Base-by-base conservation (phyloP, 2,329 filamentous ascomycete genomes). In the Zasmidium citrigriseum region DNA sequence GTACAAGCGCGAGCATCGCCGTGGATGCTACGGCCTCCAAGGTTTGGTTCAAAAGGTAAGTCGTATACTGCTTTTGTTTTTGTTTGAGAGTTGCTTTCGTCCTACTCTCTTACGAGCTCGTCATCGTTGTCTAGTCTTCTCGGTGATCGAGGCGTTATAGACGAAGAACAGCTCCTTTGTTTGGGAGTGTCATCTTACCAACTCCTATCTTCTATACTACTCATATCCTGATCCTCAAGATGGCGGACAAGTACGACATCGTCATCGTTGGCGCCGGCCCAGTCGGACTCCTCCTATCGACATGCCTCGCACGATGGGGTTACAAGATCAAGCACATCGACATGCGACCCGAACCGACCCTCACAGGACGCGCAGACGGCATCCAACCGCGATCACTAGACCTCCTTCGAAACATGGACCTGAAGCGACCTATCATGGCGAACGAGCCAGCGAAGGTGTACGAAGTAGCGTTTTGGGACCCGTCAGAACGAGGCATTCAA, bases 271-370 rank as follows among this genome's bases (percentile, higher is more conserved):
- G 93, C 64, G 93, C 93, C 56, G 93, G 93, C 16, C 93, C 93
- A 3, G 91, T 93, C 44, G 93, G 93, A 55, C 84, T 96, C 58
- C 87, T 96, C 77, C 83, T 96, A 22, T 95, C 91, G 9, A 92
- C 92, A 25, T 93, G 90, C 72, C 83, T 97, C 61, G 90, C 91
- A 60, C 83, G 92, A 78, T 96, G 92, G 91, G 93, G 93, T 20
- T 97, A 96, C 81, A 91, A 86, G 74, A 91, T 97, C 75, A 96
- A 93, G 80, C 91, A 96, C 77, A 91, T 96, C 71, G 93, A 96
- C 77, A 96, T 96, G 76, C 84, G 92, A 59, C 82, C 91, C 1
- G 89, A 93, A 69, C 92, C 92, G 16, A 96, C 92, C 12, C 79
- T 86, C 2, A 96, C 91, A 20, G 92, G 92, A 54, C 89, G 92